Base-by-base conservation (phyloP, 2,329 filamentous ascomycete species). In the Aspergillus ochraceus region DNA sequence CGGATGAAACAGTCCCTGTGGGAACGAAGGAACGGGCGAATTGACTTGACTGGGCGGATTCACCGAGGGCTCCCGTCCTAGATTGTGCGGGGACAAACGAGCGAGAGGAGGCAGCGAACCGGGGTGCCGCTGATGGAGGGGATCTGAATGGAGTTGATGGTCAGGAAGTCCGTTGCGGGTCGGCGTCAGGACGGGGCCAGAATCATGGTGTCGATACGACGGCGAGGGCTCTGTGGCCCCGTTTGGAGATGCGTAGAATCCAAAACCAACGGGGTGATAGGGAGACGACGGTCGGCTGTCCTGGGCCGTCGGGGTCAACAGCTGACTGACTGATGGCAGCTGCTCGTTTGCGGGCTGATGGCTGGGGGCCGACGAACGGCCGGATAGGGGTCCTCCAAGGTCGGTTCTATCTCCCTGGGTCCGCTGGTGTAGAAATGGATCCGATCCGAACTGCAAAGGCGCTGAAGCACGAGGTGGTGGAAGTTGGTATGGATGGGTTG, bases 271-370 rank as follows among this genome's bases (percentile, higher is more conserved):
- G n/a, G 68, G 62, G 26, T 63, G 56, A 58, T 70, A 72, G 4
- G 71, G 66, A 45, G 73, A 73, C 42, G 70, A 64, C 24, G 70
- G 62, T 22, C 64, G 67, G 55, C 62, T 71, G 11, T 70, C 64
- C 39, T 65, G 67, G 17, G 70, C 64, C 14, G 62, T 64, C 3
- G 75, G 75, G 1, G 74, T 76, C 53, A 79, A 65, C 49, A 79
- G 64, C 58, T 77, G 74, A 49, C 74, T 75, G 39, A 79, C 75
- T 9, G 77, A 73, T 17, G 77, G 77, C 11, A 79, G 67, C 55
- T 73, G 72, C 54, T 74, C 71, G 17, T 64, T 70, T 53, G 63
- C 55, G 57, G 36, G 55, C 52, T 61, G 61, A 56, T 60, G 64
- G 36, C 49, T 50, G 14, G 55, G 52, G 46, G 62, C 22, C 17